Conservation (phyloP, 1,284 basidiomycete species). For the Phellinidium pouzarii region DNA sequence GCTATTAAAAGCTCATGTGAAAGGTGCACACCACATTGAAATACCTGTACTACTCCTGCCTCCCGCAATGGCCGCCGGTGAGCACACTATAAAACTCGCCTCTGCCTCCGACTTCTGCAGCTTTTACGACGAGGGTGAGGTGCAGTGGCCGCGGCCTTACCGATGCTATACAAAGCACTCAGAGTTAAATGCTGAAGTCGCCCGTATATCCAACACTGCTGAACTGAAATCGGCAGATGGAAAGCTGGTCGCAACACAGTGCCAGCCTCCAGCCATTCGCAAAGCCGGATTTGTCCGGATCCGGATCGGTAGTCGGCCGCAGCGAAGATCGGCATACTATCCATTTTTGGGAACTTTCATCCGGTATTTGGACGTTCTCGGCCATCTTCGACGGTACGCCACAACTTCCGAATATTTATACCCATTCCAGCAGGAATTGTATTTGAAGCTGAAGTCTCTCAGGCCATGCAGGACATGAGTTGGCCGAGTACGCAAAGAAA, state of each 20-base stretch:
- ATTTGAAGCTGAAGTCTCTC: slow-evolving; percentile 12
- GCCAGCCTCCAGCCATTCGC: slow-evolving; percentile 24
- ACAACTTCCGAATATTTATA: too few relatives aligned
- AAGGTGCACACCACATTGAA: too few relatives aligned
- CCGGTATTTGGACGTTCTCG: slow-evolving; percentile 53
- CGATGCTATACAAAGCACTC: slow-evolving; percentile 29
- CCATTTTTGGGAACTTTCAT: slow-evolving; percentile 47
- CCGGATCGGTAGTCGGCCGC: too few relatives aligned
- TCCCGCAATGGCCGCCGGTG: not conserved
- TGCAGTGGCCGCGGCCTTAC: slow-evolving; percentile 49
- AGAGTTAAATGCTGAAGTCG: slow-evolving; percentile 10
- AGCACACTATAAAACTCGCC: slow-evolving; percentile 9
- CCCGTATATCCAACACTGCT: slow-evolving; percentile 7
- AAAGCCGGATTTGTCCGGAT: too few relatives aligned
- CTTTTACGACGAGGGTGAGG: not conserved
- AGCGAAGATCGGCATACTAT: slow-evolving; percentile 42
- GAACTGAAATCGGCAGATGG: slow-evolving; percentile 17
- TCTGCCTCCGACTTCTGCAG: slow-evolving; percentile 2
- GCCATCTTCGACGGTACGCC: slow-evolving; percentile 70
- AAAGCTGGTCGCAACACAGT: slow-evolving; percentile 5
- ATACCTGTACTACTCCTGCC: too few relatives aligned
- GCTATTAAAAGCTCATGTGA: too few relatives aligned
- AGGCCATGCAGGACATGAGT: slow-evolving; percentile 34
- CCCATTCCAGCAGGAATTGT: too few relatives aligned
- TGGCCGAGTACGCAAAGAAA: slow-evolving; percentile 45